Evolutionary conservation across 1,139 yeast species (phyloP), one percentile per base, ranked within the genome.

Genomic region (Arxiozyma slooffiae): DNA sequence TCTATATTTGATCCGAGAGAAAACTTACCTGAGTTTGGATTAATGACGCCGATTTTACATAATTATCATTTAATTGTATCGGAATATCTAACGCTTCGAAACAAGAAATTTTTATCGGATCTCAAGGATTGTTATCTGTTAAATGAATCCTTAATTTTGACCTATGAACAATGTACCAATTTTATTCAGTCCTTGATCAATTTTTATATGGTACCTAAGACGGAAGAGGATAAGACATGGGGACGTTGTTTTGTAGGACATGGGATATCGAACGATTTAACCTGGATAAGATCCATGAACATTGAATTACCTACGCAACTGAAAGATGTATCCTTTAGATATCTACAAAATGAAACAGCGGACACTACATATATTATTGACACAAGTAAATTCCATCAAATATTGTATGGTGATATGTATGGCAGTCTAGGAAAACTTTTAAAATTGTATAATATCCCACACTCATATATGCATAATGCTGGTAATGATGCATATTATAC

Each of bases 401-500:
- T 71, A 8, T 69, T 79, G 4, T 68, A 73, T 45, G 73, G 78
- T 3, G 59, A 65, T 20, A 64, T 67, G 23, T 80, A 80, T 34
- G 67, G 76, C 11, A 74, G 78, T n/a, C 67, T 85, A 49, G 75
- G 77, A 6, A 77, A 73, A 45, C 72, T 81, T 2, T 68, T 85
- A 21, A 69, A 75, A 46, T 66, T 71, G 47, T 69, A 81, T 23
- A 71, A 74, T 5, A 72, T 86, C 4, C 87, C 89, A 0, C 79
- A 80, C 61, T 74, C 82, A 1, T 77, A 72, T 55, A 67, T 85
- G 47, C 95, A 85, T 62, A 85, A 85, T 62, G 95, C 89, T 2
- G 90, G 85, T 17, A 85, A 85, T 61, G 95, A 85, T 64, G 81
- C 94, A 2, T 82, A 81, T 60, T 82, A 76, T 58, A 85, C 94